Conservation (phyloP, 1,284 basidiomycete genomes). For the Cryptococcus depauperatus region DNA sequence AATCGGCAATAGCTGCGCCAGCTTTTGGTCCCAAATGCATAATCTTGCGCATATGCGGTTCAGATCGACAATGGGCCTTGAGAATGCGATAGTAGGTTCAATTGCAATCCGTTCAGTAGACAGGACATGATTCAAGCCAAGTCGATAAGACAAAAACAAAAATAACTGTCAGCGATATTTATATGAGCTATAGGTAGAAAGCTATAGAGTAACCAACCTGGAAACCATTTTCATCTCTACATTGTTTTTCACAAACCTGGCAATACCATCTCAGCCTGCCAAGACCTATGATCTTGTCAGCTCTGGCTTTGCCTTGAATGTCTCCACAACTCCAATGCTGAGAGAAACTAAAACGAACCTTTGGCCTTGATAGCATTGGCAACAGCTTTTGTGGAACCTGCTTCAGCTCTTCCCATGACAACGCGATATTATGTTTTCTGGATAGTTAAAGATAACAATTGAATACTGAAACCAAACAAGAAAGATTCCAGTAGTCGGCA, state of each 20-base stretch:
- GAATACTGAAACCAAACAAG: no score
- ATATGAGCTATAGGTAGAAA: no score
- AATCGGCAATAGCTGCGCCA: slow-evolving; percentile 81
- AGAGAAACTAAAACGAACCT: no score
- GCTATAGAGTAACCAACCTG: slow-evolving; percentile 48
- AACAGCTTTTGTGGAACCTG: slow-evolving; percentile 80
- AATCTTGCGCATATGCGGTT: slow-evolving; percentile 83
- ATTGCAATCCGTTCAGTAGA: not conserved
- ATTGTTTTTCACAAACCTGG: slow-evolving; percentile 93
- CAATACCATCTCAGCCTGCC: slow-evolving; percentile 92
- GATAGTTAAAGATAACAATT: no score
- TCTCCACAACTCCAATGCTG: slow-evolving; percentile 11
- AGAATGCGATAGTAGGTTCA: not conserved
- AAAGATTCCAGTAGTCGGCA: no score
- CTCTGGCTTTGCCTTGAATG: not conserved
- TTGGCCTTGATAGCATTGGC: slow-evolving; percentile 96
- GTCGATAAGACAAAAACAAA: no score
- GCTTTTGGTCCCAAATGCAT: slow-evolving; percentile 89
- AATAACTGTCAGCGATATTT: not conserved
- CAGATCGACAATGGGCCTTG: slow-evolving; percentile 35
- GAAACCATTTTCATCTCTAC: slow-evolving; percentile 94
- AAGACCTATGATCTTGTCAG: slow-evolving; percentile 49
- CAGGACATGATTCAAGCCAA: not conserved
- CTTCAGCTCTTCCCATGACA: slow-evolving; percentile 52
- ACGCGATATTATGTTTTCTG: no score